Base-by-base conservation (phyloP, 768 basidiomycete species). In the Mycena venus region DNA sequence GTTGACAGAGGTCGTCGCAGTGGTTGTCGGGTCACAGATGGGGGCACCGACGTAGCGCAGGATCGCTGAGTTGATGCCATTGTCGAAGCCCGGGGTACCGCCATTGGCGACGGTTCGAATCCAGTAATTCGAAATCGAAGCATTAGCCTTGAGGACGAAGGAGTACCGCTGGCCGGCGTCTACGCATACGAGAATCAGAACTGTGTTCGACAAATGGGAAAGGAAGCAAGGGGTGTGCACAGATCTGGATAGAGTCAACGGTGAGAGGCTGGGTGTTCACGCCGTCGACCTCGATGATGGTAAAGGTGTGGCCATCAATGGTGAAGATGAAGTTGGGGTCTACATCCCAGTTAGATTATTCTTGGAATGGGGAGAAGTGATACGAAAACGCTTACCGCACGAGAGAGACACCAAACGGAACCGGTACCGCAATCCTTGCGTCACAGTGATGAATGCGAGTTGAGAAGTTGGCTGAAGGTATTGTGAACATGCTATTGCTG, bases 41-140 rank as follows among this genome's bases (percentile, higher is more conserved):
- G 25, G 17, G 4, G 90, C 90, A 19, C 88, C 88, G 1, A 44
- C 77, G 69, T 91, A 91, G 53, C 88, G 85, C 56, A 91, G 78
- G 68, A 91, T 90, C 11, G 89, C 90, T 38, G 84, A 84, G 78
- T 89, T 90, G 72, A 86, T 81, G 11, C 85, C 85, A 21, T 79
- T 81, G 0, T 71, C 76, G 66, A 86, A 87, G 7, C 77, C 84
- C 17, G 81, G 61, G 8, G 53, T 71, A 1, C 82, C 74, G 38
- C 71, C 79, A 70, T 44, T 78, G 63, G 21, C 81, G 14, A 66
- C 61, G 12, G 78, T 69, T 15, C 80, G 78, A 32, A 80, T 76
- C 79, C 82, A 90, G 78, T 90, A 90, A 73, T 88, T 90, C 11
- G 76, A 80, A 32, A 86, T 75, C 0, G 83, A 65, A 59, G 89